Base-by-base conservation (phyloP, 768 basidiomycete genomes). In the Erythrobasidium yunnanense region DNA sequence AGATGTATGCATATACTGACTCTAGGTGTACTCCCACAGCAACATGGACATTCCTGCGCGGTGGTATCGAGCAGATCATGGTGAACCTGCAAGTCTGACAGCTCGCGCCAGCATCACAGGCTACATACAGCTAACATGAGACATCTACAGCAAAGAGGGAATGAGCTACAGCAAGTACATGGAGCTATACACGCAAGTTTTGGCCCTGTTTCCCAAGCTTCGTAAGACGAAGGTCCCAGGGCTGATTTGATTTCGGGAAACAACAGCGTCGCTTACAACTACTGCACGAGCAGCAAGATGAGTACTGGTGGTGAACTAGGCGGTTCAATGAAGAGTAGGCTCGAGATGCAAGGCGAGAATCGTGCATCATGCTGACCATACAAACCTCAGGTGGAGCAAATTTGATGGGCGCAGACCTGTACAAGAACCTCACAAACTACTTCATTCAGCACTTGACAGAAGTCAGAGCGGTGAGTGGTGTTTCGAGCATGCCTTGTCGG, bases 191-290 rank as follows among this genome's bases (percentile, higher is more conserved):
- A 55, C 53, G 50, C 50, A 50, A 15, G 66, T 55, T 23, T 27
- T 47, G 11, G 6, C 6, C 42, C 5, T 15, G 1, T 18, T 35
- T 29, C 34, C 8, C 22, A 50, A 29, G 34, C 50, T 17, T 17
- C 13, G 35, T 15, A 35, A 38, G 23, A 18, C 42, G 47, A 18
- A 18, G 34, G n/a, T 20, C 42, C 17, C 22, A 46, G 52, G n/a
- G 25, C 57, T 47, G 7, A 30, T 35, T 56, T 34, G 46, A 32
- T 38, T 7, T 23, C 18, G 13, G 68, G 76, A 69, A 80, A 84
- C 67, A 90, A 96, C 78, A 93, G 91, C 23, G 88, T 90, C 56
- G 87, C 89, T 7, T 97, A 99, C 81, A 96, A 97, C 79, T 97
- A 93, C 76, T 99, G 95, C 75, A 96, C 89, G 27, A 87, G 87